Evolutionary conservation across 1,284 basidiomycete species (phyloP), one percentile per base, ranked within the genome.

Genomic region (Melampsora larici-populina): DNA sequence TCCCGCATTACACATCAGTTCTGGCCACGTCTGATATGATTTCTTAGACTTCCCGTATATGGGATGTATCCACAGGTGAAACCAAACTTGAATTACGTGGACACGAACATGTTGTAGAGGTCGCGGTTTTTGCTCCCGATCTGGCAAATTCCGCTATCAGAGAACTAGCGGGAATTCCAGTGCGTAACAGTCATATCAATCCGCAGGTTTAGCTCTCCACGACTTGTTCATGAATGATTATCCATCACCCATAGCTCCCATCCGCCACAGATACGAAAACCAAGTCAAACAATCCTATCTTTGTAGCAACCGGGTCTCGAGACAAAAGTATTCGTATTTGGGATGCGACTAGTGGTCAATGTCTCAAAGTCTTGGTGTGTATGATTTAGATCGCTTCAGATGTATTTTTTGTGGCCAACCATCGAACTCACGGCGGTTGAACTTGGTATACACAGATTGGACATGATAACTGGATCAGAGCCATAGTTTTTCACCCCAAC

Each of bases 281-380:
- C 29, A 75, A 58, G 49, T 62, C 33, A 21, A 49, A 48, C 49
- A 51, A n/a, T 18, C 72, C 72, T 3, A 43, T 86, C 33, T 95
- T 89, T 82, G 87, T 91, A 0, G 90, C 90, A 0, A 93, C 92
- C 0, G 93, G 92, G 0, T 90, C 91, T 48, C 87, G 93, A 82
- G 93, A 96, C 85, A 95, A 93, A 86, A 89, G 89, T 2, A 92
- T 96, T 83, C 90, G 90, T 80, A 84, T 96, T 26, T 96, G 93
- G 93, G 93, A 95, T 82, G 87, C 88, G 0, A 86, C 89, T 76
- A 89, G 88, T 67, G 93, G 94, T 15, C 92, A 90, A 82, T 88
- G 89, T 80, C 82, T 92, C n/a, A 86, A 88, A 79, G 89, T 87
- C 9, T 84, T 92, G 40, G 88, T 89, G 31, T 65, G 46, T 46